phyloP scores from a whole-genome alignment of 768 basidiomycete genomes.

The Hericium rajendrae region DNA sequence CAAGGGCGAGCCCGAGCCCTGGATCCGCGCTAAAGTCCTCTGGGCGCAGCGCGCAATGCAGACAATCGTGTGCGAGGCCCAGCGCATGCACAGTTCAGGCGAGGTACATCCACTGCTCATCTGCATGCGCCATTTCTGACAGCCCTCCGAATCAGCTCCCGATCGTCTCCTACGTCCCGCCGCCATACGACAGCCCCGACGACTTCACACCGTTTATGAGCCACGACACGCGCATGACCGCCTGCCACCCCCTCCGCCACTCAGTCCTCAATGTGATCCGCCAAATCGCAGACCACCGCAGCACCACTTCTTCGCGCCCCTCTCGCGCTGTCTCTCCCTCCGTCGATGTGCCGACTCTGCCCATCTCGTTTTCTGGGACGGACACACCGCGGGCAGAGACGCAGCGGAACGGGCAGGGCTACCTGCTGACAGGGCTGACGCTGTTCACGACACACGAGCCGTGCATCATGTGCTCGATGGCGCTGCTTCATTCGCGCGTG shows the following conservation, averaged over 20 bases:
- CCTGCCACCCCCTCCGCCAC: slow-evolving; percentile 75
- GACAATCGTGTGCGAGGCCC: slow-evolving; percentile 40
- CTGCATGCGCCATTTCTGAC: neutral
- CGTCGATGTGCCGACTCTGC: neutral
- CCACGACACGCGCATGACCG: slow-evolving; percentile 61
- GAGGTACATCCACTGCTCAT: slow-evolving; percentile 42
- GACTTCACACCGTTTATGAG: slow-evolving; percentile 35
- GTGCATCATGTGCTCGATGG: slow-evolving; percentile 98
- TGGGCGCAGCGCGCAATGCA: slow-evolving; percentile 75
- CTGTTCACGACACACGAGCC: slow-evolving; percentile 95
- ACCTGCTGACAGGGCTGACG: slow-evolving; percentile 76
- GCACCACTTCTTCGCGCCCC: too few relatives aligned
- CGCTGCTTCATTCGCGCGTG: slow-evolving; percentile 88
- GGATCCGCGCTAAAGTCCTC: slow-evolving; percentile 52
- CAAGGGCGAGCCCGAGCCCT: slow-evolving; percentile 55
- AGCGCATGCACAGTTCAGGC: slow-evolving; percentile 32
- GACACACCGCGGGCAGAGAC: neutral
- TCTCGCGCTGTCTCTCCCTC: neutral
- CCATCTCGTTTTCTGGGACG: slow-evolving; percentile 9
- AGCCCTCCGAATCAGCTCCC: slow-evolving; percentile 42
- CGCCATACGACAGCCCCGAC: slow-evolving; percentile 32
- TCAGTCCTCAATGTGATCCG: slow-evolving; percentile 72
- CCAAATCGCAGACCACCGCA: slow-evolving; percentile 49
- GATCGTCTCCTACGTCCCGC: slow-evolving; percentile 62
- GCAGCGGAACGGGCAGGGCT: slow-evolving; percentile 57